Conservation (phyloP, 1,284 basidiomycete genomes). For the Heliocybe sulcata region DNA sequence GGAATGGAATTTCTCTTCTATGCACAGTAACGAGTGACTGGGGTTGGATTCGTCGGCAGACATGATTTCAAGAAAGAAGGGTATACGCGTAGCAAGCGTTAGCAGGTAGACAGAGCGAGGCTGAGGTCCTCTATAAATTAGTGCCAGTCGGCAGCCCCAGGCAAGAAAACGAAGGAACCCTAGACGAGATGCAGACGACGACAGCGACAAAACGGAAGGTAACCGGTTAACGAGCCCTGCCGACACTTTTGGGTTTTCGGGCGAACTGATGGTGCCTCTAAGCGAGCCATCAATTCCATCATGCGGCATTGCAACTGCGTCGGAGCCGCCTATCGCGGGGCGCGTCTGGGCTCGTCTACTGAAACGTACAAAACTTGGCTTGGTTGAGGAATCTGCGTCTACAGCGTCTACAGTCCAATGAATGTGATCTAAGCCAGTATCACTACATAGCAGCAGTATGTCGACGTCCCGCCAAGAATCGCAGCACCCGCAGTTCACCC, state of each 20-base stretch:
- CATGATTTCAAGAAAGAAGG: neutral
- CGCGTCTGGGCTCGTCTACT: too few species aligned
- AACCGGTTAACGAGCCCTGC: neutral
- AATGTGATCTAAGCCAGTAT: neutral
- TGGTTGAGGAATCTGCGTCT: too few species aligned
- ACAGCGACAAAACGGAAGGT: neutral
- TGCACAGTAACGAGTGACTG: neutral
- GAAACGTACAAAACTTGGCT: too few species aligned
- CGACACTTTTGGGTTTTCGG: neutral
- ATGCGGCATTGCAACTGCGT: too few species aligned
- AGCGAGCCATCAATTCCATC: neutral
- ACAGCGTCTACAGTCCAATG: too few species aligned
- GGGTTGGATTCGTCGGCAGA: neutral
- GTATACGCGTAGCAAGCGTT: neutral
- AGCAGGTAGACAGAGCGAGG: neutral
- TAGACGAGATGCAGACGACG: neutral
- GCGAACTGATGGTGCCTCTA: neutral
- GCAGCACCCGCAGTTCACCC: slow-evolving; percentile 44
- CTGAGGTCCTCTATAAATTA: neutral
- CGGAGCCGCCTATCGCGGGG: too few species aligned
- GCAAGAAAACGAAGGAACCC: neutral
- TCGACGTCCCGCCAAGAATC: slow-evolving; percentile 53
- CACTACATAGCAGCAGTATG: slow-evolving; percentile 40
- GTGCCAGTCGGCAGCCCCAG: neutral
- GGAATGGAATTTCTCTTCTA: neutral